phyloP scores from a whole-genome alignment of 73 alveolate genomes.

The Durusdinium trenchii region DNA sequence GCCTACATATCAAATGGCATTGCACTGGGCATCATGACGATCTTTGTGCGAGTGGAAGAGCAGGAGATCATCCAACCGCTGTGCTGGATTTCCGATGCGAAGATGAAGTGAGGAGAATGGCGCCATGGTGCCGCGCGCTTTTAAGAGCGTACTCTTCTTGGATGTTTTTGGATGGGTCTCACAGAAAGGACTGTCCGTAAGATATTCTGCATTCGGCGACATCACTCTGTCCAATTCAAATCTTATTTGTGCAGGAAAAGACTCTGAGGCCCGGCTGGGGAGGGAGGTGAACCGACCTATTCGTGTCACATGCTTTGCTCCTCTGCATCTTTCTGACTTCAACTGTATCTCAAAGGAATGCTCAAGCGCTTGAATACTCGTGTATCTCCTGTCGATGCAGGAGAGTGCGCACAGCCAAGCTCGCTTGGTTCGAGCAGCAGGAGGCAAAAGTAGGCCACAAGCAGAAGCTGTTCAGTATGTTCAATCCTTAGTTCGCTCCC shows the following conservation, averaged over 20 bases:
- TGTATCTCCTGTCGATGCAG: no score
- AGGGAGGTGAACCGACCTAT: no score
- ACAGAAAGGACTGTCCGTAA: conserved; percentile 12
- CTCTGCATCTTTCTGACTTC: no score
- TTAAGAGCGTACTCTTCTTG: conserved; percentile 74
- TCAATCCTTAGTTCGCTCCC: not conserved
- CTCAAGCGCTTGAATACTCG: no score
- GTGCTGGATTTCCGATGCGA: not conserved
- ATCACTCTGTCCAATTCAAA: no score
- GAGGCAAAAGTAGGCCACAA: conserved; percentile 43
- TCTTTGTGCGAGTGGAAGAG: conserved; percentile 75
- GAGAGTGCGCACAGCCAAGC: no score
- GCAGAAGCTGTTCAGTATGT: conserved; percentile 78
- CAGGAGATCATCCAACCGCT: conserved; percentile 26
- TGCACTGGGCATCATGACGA: conserved; percentile 67
- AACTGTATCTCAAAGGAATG: no score
- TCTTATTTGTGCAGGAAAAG: no score
- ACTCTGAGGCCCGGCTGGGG: no score
- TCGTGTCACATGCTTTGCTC: no score
- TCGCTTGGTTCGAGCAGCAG: no score
- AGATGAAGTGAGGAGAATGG: conserved; percentile 51
- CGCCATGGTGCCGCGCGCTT: conserved; percentile 85
- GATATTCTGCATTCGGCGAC: no score
- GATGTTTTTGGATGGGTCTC: conserved; percentile 90
- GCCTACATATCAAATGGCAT: conserved; percentile 88